Evolutionary conservation across 257 asterid genomes (phyloP).

Genomic region (Cruciata laevipes): DNA sequence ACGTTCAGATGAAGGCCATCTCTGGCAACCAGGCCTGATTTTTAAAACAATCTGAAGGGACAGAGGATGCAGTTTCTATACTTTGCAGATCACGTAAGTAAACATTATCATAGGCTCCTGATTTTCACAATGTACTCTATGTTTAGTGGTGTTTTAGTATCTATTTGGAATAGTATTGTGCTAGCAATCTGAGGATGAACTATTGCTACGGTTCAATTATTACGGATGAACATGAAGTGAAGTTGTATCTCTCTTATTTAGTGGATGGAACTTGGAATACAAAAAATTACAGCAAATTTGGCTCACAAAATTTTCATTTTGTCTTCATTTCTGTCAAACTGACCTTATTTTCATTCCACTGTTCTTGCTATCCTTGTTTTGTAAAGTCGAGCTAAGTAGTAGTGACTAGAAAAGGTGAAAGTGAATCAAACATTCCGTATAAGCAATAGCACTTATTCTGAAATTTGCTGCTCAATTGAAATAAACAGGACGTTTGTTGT

Average conservation of each 20-base stretch:
- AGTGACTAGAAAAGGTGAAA: neutral
- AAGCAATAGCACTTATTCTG: neutral
- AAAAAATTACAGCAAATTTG: neutral
- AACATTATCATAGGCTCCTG: neutral
- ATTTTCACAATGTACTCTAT: neutral
- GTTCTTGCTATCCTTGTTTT: neutral
- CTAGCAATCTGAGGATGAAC: neutral
- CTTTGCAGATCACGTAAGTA: neutral
- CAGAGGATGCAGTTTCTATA: neutral
- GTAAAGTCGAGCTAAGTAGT: neutral
- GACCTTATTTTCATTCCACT: neutral
- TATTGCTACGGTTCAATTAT: no score
- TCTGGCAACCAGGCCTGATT: conserved; percentile 78
- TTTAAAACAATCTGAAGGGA: neutral
- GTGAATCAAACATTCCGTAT: neutral
- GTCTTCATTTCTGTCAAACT: neutral
- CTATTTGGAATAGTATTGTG: neutral
- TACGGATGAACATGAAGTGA: neutral
- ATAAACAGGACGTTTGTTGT: neutral
- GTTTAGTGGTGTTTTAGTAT: neutral
- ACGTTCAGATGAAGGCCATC: conserved; percentile 81
- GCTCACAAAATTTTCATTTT: neutral
- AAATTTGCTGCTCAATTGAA: neutral
- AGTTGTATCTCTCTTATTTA: neutral
- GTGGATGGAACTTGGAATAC: neutral